Evolutionary conservation across 2,329 filamentous ascomycete genomes (phyloP).

Genomic region (Rutstroemia sp.): DNA sequence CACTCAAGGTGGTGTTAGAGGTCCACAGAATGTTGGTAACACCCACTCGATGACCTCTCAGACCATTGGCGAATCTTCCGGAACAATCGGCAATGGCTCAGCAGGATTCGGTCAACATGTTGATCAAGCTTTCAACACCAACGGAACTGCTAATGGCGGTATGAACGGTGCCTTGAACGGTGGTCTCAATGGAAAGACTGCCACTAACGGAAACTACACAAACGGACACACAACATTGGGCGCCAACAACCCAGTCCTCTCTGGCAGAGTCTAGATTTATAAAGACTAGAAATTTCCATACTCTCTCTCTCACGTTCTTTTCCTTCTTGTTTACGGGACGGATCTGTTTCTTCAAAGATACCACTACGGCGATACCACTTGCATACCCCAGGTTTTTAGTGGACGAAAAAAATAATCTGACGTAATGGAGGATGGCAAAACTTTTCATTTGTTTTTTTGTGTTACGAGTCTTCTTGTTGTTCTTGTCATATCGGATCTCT

Average conservation of each 20-base stretch:
- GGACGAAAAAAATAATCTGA: neutral
- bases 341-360: constrained; percentile 11
- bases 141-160: neutral
- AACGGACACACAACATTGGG: constrained; percentile 13
- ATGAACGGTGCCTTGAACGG: neutral
- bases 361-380: constrained; percentile 11
- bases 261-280: constrained; percentile 1
- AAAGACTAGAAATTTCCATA: neutral
- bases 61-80: neutral
- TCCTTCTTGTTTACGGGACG: constrained; percentile 2
- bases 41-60: constrained; percentile 7
- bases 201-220: neutral
- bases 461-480: neutral
- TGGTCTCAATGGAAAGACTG: neutral
- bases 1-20: constrained; percentile 21
- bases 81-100: neutral
- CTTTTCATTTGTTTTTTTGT: constrained; percentile 5
- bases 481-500: neutral
- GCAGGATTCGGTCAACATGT: constrained; percentile 1
- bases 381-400: neutral
- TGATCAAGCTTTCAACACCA: neutral
- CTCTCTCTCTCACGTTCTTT: neutral
- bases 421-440: neutral
- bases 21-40: constrained; percentile 22
- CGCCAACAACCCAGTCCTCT: constrained; percentile 11